phyloP scores from a whole-genome alignment of 169 alveolate genomes.

The Plasmodium adleri region DNA sequence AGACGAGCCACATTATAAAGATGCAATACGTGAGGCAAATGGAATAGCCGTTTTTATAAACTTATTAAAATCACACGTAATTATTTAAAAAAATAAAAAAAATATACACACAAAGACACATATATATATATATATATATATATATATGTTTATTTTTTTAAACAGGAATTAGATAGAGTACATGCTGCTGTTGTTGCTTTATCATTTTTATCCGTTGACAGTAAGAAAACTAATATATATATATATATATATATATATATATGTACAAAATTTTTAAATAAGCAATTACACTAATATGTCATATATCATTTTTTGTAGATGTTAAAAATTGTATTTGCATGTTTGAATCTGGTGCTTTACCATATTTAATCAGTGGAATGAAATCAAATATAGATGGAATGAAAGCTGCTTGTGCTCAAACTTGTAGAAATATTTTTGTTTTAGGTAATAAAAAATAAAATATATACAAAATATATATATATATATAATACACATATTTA shows the following conservation, averaged over 20 bases:
- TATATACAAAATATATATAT: background rate
- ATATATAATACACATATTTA: background rate
- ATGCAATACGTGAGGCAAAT: slow-evolving; percentile 86
- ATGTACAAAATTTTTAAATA: too few relatives aligned
- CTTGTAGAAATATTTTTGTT: slow-evolving; percentile 91
- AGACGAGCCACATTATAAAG: slow-evolving; percentile 88
- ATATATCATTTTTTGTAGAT: slow-evolving; percentile 70
- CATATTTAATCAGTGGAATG: slow-evolving; percentile 90
- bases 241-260: background rate
- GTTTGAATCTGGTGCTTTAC: slow-evolving; percentile 91
- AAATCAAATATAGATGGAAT: slow-evolving; percentile 90
- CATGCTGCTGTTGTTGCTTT: slow-evolving; percentile 94
- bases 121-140: background rate
- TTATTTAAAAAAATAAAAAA: slow-evolving; percentile 32
- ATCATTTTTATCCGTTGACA: slow-evolving; percentile 91
- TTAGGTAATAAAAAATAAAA: slow-evolving; percentile 77
- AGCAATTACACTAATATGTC: background rate
- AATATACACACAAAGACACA: background rate
- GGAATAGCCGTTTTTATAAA: slow-evolving; percentile 88
- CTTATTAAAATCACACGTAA: slow-evolving; percentile 82
- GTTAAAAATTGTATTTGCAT: slow-evolving; percentile 88
- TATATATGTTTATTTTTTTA: background rate
- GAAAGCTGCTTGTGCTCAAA: slow-evolving; percentile 94
- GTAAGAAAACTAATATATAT: slow-evolving; percentile 65
- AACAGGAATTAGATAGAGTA: slow-evolving; percentile 89